A percentile compares a stretch with the other conserved stretches of the same genome.
phyloP scores from a whole-genome alignment of 2,329 filamentous ascomycete genomes.

The Neofusicoccum kwambonambiense region DNA sequence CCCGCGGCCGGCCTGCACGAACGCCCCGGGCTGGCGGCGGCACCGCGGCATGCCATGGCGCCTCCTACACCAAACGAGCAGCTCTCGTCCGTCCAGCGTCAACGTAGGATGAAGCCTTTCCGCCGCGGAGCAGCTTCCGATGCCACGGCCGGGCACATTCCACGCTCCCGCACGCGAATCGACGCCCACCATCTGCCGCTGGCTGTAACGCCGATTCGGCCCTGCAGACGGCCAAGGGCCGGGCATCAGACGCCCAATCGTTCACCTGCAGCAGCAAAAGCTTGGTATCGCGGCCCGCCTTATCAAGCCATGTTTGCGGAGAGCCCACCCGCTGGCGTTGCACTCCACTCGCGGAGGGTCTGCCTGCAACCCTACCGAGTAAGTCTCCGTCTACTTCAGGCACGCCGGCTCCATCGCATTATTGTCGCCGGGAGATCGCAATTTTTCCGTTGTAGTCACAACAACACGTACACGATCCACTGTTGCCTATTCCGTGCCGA shows the following conservation, averaged over 20 bases:
- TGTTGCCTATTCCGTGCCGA: not conserved
- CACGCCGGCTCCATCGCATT: slow-evolving; percentile 1
- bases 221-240: not conserved
- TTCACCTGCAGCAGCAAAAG: not conserved
- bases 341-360: not conserved
- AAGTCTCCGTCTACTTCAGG: not conserved
- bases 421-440: not conserved
- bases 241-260: not conserved
- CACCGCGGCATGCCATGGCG: not conserved
- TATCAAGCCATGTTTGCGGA: slow-evolving; percentile 2
- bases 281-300: slow-evolving; percentile 11
- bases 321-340: not conserved
- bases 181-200: too few relatives aligned
- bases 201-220: not conserved
- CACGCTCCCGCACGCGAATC: slow-evolving; percentile 6
- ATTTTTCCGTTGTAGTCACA: not conserved
- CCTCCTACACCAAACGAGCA: not conserved
- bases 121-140: not conserved
- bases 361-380: not conserved
- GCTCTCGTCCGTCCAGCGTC: not conserved
- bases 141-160: not conserved
- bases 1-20: too few relatives aligned
- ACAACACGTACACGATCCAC: slow-evolving; percentile 11
- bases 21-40: not conserved
- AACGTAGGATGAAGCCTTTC: not conserved